A percentile compares a stretch with the other conserved stretches of the same genome.
phyloP scores from a whole-genome alignment of 2,329 filamentous ascomycete species.

The Nigrograna mackinnonii region DNA sequence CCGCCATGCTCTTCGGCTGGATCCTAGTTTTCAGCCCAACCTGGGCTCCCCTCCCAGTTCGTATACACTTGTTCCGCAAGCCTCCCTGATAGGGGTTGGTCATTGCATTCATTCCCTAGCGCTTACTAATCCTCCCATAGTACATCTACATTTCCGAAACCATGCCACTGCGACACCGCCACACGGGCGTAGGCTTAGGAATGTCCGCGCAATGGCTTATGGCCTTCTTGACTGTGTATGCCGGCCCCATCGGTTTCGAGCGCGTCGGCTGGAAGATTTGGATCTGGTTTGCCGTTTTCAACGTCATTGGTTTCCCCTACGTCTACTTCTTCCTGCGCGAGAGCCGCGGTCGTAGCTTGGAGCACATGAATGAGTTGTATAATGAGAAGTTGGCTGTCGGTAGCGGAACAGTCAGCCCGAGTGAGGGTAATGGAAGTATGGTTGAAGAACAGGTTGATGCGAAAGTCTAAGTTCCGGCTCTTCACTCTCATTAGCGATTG shows the following conservation, averaged over 20 bases:
- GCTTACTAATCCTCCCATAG: constrained; percentile 3
- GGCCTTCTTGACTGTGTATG: constrained; percentile 41
- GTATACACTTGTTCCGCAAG: constrained; percentile 4
- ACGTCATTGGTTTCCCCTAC: constrained; percentile 34
- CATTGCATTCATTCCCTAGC: neutral
- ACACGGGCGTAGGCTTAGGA: constrained; percentile 35
- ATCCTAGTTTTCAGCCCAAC: constrained; percentile 35
- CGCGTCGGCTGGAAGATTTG: constrained; percentile 39
- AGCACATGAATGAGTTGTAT: constrained; percentile 25
- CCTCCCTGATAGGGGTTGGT: neutral
- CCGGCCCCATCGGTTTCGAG: constrained; percentile 35
- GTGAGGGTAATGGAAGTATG: constrained; percentile 3
- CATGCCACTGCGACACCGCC: constrained; percentile 39
- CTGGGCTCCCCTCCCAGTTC: constrained; percentile 26
- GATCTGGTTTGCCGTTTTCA: constrained; percentile 38
- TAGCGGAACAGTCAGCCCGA: constrained; percentile 5
- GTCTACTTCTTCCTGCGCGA: constrained; percentile 32
- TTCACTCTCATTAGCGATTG: no score
- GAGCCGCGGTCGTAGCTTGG: constrained; percentile 28
- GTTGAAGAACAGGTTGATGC: constrained; percentile 2
- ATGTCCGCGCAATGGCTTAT: constrained; percentile 38
- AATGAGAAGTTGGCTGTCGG: constrained; percentile 13
- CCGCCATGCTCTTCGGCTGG: constrained; percentile 36
- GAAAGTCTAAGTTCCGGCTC: no score
- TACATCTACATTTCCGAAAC: constrained; percentile 39